Evolutionary conservation across 495 filamentous ascomycete genomes (phyloP), one percentile per base, ranked within the genome.

Genomic region (Penicillium atrosanguineum): DNA sequence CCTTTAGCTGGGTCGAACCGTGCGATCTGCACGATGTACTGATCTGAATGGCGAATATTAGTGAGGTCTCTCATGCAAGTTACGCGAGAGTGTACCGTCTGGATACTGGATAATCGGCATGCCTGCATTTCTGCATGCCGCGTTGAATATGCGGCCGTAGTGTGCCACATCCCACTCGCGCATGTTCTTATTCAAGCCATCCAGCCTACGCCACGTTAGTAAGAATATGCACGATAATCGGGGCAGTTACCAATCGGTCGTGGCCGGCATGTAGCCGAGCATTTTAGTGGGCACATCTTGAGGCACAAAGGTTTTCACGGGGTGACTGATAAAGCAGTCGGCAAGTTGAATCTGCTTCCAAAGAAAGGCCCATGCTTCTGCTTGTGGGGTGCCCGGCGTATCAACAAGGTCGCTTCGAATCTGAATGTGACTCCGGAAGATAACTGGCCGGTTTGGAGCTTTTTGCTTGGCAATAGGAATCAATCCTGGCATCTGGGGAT

Each of bases 1-100:
- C 90, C 90, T 71, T 95, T 95, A 37, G 88, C 82, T 0, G 90
- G 91, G 55, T 96, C 90, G 63, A 96, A 96, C 15, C 90, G 85
- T 7, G 90, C 86, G 40, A 94, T 82, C 64, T 96, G 90, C 34
- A 86, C 76, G 56, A 96, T 87, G 64, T 93, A 96, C 50, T 84
- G 76, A 55, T 77, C 80, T 83, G 15, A n/a, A 34, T 6, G 20
- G 21, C 7, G 25, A 7, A 14, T 6, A 19, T 61, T 21, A 44
- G 49, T 43, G 46, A 40, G 44, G 0, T 39, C 8, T 50, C 15
- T 18, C 38, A 34, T 50, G 29, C 29, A 21, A 52, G 47, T 8
- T 14, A 14, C 9, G 31, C 36, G 15, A 55, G 43, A 21, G 16
- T 59, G 63, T 54, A 72, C 89, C 84, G 9, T 80, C 79, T 4